phyloP scores from a whole-genome alignment of 345 rosid genomes.

The Citropsis articulata region DNA sequence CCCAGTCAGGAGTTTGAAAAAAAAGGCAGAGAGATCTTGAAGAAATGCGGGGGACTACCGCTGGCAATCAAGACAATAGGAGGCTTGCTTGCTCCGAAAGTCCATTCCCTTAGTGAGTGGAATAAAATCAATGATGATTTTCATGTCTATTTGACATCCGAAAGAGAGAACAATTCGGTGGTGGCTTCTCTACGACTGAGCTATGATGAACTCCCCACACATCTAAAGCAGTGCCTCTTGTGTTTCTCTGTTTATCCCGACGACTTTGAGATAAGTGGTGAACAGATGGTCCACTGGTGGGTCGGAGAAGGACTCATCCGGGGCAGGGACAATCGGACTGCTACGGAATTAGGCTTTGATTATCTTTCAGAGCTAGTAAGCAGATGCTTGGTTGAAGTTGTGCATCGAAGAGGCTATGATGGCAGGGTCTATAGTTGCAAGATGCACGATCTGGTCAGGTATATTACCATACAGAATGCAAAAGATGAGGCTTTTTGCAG shows the following conservation, averaged over 20 bases:
- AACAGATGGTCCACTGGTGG: slow-evolving; percentile 62
- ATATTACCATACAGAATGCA: slow-evolving; percentile 19
- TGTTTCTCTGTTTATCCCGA: slow-evolving; percentile 57
- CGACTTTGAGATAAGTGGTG: slow-evolving; percentile 46
- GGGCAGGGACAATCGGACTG: slow-evolving; percentile 29
- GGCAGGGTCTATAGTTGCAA: slow-evolving; percentile 15
- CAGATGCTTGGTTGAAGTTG: slow-evolving; percentile 57
- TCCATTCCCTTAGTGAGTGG: slow-evolving; percentile 35
- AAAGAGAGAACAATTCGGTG: slow-evolving; percentile 35
- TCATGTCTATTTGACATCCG: slow-evolving; percentile 32
- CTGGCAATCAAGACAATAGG: slow-evolving; percentile 58
- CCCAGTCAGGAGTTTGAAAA: slow-evolving; percentile 25
- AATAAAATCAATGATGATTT: slow-evolving; percentile 36
- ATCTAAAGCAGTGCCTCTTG: slow-evolving; percentile 54
- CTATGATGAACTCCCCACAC: slow-evolving; percentile 60
- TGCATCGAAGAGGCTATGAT: slow-evolving; percentile 43
- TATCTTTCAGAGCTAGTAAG: slow-evolving; percentile 50
- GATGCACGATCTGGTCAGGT: slow-evolving; percentile 28
- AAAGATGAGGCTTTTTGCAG: slow-evolving; percentile 28
- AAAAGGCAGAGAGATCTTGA: slow-evolving; percentile 39
- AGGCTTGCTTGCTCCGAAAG: slow-evolving; percentile 12
- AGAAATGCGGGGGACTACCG: slow-evolving; percentile 56
- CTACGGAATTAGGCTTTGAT: slow-evolving; percentile 44
- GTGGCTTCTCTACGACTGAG: slow-evolving; percentile 61
- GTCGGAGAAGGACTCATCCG: slow-evolving; percentile 59